Conservation (phyloP, 116 monocot genomes). For the Papilionanthe hybrid region DNA sequence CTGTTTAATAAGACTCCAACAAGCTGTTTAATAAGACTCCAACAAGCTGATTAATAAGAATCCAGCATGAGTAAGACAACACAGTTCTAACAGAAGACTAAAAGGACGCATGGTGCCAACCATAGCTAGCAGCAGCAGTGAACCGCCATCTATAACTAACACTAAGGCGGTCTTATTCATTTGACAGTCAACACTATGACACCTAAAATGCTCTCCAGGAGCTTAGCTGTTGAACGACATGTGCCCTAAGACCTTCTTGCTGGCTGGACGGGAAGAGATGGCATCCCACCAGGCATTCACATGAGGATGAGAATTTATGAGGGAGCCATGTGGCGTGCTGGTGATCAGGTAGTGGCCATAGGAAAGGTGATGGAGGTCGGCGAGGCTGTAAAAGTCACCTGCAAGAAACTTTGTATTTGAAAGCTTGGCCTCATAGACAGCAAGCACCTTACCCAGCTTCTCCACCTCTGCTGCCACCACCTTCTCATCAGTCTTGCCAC, state of each 20-base stretch:
- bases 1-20: too few relatives aligned
- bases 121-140: too few relatives aligned
- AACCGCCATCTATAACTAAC: too few relatives aligned
- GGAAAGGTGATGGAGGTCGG: slow-evolving; percentile 37
- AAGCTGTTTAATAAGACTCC: too few relatives aligned
- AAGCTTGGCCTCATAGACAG: slow-evolving; percentile 50
- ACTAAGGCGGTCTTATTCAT: too few relatives aligned
- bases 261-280: slow-evolving; percentile 9
- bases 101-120: too few relatives aligned
- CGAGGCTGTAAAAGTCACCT: slow-evolving; percentile 34
- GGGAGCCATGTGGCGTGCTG: slow-evolving; percentile 6
- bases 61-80: too few relatives aligned
- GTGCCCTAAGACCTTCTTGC: background rate
- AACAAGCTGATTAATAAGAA: too few relatives aligned
- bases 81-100: too few relatives aligned
- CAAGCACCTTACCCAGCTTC: slow-evolving; percentile 40
- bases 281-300: slow-evolving; percentile 34
- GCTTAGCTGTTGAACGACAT: background rate
- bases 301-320: slow-evolving; percentile 13
- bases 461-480: slow-evolving; percentile 14
- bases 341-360: slow-evolving; percentile 16
- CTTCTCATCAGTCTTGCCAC: slow-evolving; percentile 21
- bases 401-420: slow-evolving; percentile 31
- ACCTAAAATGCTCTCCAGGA: background rate
- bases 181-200: too few relatives aligned